A percentile compares a stretch with the other conserved stretches of the same genome.
Evolutionary conservation across 176 grass and related monocot genomes (phyloP).

Genomic region (Elaeis guineensis): DNA sequence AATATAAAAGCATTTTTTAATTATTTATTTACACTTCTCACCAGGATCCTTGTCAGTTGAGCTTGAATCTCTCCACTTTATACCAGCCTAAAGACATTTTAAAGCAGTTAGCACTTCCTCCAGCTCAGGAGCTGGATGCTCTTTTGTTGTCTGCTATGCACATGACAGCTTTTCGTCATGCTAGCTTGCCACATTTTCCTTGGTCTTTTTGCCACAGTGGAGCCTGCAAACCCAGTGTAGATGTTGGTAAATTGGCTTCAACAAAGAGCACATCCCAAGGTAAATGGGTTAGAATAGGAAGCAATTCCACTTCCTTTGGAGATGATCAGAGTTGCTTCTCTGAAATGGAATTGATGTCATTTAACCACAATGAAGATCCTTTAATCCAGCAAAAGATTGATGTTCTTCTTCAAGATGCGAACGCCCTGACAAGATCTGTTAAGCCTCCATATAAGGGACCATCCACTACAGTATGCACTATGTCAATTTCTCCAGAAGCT

Average conservation of each 20-base stretch:
- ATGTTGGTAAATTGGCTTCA: conserved; percentile 55
- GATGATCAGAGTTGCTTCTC: conserved; percentile 3
- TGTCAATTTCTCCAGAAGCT: conserved; percentile 40
- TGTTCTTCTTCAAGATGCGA: conserved; percentile 60
- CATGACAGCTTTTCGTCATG: conserved; percentile 36
- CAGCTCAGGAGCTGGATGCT: conserved; percentile 48
- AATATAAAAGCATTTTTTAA: neutral
- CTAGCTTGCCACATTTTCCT: conserved; percentile 82
- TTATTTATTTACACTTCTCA: conserved; percentile 11
- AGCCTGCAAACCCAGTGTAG: conserved; percentile 41
- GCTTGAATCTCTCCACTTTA: conserved; percentile 28
- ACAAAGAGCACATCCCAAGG: conserved; percentile 43
- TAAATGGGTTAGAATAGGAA: conserved; percentile 73
- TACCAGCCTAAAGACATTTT: conserved; percentile 59
- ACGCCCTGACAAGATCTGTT: conserved; percentile 25
- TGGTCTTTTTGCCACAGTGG: conserved; percentile 67
- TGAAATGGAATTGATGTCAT: conserved; percentile 2
- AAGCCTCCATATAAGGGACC: conserved; percentile 36
- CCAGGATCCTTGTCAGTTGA: conserved; percentile 48
- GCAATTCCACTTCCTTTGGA: conserved; percentile 22
- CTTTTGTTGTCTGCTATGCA: conserved; percentile 35
- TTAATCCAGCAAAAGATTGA: conserved; percentile 42
- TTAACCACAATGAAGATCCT: conserved; percentile 26
- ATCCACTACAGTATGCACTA: conserved; percentile 34
- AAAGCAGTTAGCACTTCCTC: conserved; percentile 48